Evolutionary conservation across 1,139 yeast species (phyloP), one percentile per base, ranked within the genome.

Genomic region (Yamadazyma blattariae): DNA sequence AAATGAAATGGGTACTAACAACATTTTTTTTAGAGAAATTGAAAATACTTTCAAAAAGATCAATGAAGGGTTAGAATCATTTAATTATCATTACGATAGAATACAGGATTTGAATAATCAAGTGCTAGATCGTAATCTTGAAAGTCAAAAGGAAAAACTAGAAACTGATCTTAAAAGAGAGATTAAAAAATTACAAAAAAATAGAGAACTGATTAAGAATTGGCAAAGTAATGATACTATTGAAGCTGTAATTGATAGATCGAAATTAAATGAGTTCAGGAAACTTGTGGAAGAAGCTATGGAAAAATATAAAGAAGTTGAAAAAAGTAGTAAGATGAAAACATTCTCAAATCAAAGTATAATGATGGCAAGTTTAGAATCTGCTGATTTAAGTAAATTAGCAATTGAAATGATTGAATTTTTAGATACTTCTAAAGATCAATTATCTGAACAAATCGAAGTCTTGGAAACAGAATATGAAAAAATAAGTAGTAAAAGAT

Each of bases 21-120:
- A n/a, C n/a, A n/a, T n/a, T n/a, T n/a, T 29, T 16, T 23, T n/a
- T 35, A 61, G 67, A 45, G 99, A 94, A 65, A 89, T 92, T 60
- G 99, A 94, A 66, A 87, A 92, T 55, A 89, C 90, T 54, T 83
- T 89, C 73, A 92, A 92, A 59, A 88, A 92, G 60, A 95, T 92
- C 43, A 81, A 81, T 46, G 97, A 92, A 67, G 97, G 97, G n/a
- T 73, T 92, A 32, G 83, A 79, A 39, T 84, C 83, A 43, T 94
- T 92, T 56, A 67, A 70, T 44, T 70, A 70, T 43, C 71, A 70
- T 45, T 67, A 63, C 44, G 67, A 67, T 24, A 56, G 76, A 32
- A 71, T 68, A 37, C 73, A 68, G 44, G 63, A 67, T 32, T 59
- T 67, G 28, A 64, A 59, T 42, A 47, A 49, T 21, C 59, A 55